Evolutionary conservation across 1,139 yeast species (phyloP).

Genomic region (Barnettozyma hawaiiensis): DNA sequence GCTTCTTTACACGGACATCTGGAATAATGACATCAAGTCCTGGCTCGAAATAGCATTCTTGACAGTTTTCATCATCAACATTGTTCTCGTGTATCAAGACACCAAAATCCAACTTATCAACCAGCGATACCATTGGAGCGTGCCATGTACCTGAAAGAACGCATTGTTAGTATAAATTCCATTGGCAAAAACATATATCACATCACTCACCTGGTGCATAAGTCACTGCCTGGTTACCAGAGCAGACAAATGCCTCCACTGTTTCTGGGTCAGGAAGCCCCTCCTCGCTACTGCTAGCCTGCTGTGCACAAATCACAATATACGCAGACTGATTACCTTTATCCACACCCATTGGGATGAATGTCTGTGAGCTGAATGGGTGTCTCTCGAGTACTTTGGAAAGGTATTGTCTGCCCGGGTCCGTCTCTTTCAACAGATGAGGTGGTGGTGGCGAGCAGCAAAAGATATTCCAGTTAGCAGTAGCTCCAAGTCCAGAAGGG

Average conservation of each 20-base stretch:
- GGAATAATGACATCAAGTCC: slow-evolving; percentile 37
- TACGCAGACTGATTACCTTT: slow-evolving; percentile 43
- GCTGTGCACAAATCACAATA: slow-evolving; percentile 76
- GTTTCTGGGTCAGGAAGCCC: slow-evolving; percentile 56
- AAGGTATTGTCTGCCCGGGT: slow-evolving; percentile 35
- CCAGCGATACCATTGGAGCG: slow-evolving; percentile 83
- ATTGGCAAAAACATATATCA: no score
- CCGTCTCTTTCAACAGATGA: slow-evolving; percentile 41
- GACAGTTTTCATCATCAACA: slow-evolving; percentile 72
- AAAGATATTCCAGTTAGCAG: slow-evolving; percentile 78
- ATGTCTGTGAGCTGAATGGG: slow-evolving; percentile 87
- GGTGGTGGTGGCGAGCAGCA: slow-evolving; percentile 66
- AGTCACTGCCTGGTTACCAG: slow-evolving; percentile 84
- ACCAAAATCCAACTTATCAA: slow-evolving; percentile 64
- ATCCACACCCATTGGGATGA: slow-evolving; percentile 77
- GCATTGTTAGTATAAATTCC: background rate
- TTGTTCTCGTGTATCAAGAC: slow-evolving; percentile 84
- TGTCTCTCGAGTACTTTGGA: slow-evolving; percentile 82
- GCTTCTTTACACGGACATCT: background rate
- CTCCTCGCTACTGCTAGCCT: slow-evolving; percentile 32
- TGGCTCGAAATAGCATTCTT: slow-evolving; percentile 62
- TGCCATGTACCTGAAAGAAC: slow-evolving; percentile 57
- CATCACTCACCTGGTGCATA: slow-evolving; percentile 63
- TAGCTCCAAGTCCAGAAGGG: slow-evolving; percentile 32
- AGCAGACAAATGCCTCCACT: slow-evolving; percentile 64